Base-by-base conservation (phyloP, 306 rosid species). In the Vigna angularis region DNA sequence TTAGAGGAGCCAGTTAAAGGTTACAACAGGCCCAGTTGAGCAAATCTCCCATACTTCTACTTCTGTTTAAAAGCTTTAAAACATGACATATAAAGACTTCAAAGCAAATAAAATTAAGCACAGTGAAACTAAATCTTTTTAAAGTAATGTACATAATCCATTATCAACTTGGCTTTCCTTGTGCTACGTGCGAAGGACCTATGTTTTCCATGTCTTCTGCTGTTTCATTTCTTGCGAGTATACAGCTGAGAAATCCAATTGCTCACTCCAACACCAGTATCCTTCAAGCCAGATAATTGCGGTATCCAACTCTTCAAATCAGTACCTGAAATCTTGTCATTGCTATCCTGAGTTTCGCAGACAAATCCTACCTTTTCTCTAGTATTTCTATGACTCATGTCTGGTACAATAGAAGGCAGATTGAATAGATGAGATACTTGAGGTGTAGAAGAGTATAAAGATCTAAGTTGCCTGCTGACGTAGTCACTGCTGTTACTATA, bases 241-340 rank as follows among this genome's bases (percentile, higher is more conserved):
- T 92, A 88, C 74, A 92, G 32, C 82, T 90, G 85, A 36, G 97
- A 93, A 45, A 81, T 91, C 90, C 90, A 90, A 78, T 92, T 94
- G 30, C 84, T 87, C 62, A 86, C 66, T 18, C 86, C 89, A 40
- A 77, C 28, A 57, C 85, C 86, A 12, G 75, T 75, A 68, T 67
- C 81, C 82, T 83, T 89, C 74, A 68, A 64, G 65, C 87, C 81
- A 13, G 82, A 77, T 67, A 86, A 67, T 34, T 56, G 82, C 4
- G 91, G 84, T 52, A 85, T 72, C 96, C 90, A 90, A 55, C 77
- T 88, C 88, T 57, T 89, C 44, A 78, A 34, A 59, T 86, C 86
- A n/a, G 45, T 17, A 36, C 66, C 83, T n/a, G 83, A 16, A 73
- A 57, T 17, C 32, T 74, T 83, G 1, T 79, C 86, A 64, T 79